Conservation (phyloP, 1,284 basidiomycete species). For the Singerocomus inundabilis region DNA sequence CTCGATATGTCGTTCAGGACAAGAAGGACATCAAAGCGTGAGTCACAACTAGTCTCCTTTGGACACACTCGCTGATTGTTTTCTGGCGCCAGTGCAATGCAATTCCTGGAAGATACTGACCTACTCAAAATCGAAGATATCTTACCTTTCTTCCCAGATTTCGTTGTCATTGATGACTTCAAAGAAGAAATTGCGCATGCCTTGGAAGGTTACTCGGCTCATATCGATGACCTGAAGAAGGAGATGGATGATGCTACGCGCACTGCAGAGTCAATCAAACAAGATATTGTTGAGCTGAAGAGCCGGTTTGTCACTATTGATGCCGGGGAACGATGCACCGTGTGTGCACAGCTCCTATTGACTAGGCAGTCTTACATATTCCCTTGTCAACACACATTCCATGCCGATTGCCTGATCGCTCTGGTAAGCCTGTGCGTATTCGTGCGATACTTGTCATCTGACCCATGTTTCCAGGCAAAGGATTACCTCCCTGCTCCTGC, state of each 20-base stretch:
- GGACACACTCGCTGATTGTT: slow-evolving; percentile 2
- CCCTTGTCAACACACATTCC: slow-evolving; percentile 95
- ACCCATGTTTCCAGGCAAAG: slow-evolving; percentile 63
- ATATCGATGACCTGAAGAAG: slow-evolving; percentile 86
- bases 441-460: slow-evolving; percentile 1
- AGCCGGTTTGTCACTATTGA: slow-evolving; percentile 95
- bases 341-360: slow-evolving; percentile 74
- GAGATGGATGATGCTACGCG: slow-evolving; percentile 97
- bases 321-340: slow-evolving; percentile 81
- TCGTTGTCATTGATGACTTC: slow-evolving; percentile 99
- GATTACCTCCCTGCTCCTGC: slow-evolving; percentile 82
- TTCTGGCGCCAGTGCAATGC: slow-evolving; percentile 75
- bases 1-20: slow-evolving; percentile 94
- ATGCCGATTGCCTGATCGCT: slow-evolving; percentile 91
- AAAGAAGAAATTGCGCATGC: slow-evolving; percentile 98
- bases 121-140: slow-evolving; percentile 98
- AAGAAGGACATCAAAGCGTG: slow-evolving; percentile 97
- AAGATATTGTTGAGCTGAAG: slow-evolving; percentile 83
- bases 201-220: slow-evolving; percentile 89
- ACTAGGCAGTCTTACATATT: slow-evolving; percentile 97
- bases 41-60: slow-evolving; percentile 34
- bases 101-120: slow-evolving; percentile 91
- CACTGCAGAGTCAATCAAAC: slow-evolving; percentile 91
- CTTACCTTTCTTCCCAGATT: slow-evolving; percentile 99
- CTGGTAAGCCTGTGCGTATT: slow-evolving; percentile 57